Percentiles rank a stretch among this genome's conserved stretches.
Evolutionary conservation across 768 basidiomycete species (phyloP).

Genomic region (Pleurotus tuber-regium): DNA sequence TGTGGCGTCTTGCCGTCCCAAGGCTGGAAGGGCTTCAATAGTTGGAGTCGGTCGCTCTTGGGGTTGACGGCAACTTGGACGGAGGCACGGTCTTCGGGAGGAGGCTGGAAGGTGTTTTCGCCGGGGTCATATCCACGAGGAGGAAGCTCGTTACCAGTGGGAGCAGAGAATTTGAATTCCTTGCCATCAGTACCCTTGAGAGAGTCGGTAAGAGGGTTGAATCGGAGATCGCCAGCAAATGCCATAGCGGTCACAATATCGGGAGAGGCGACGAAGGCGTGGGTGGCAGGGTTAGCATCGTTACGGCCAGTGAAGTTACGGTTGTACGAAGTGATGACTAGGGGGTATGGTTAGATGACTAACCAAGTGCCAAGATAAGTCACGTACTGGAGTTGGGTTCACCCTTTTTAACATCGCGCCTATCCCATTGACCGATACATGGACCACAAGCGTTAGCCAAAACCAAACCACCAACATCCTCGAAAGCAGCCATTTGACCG

Average conservation of each 20-base stretch:
- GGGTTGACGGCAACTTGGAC: conserved; percentile 87
- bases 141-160: conserved; percentile 89
- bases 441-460: conserved; percentile 99
- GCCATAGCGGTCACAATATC: conserved; percentile 96
- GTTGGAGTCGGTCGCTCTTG: conserved; percentile 86
- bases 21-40: conserved; percentile 82
- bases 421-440: conserved; percentile 99
- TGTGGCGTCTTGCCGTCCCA: conserved; percentile 94
- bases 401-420: conserved; percentile 95
- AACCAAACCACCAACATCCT: conserved; percentile 86
- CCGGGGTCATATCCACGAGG: conserved; percentile 96
- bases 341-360: neutral
- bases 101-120: conserved; percentile 95
- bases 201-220: conserved; percentile 94
- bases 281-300: conserved; percentile 98
- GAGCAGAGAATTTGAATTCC: conserved; percentile 94
- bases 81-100: conserved; percentile 78
- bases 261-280: conserved; percentile 92
- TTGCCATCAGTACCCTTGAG: conserved; percentile 91
- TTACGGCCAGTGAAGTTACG: conserved; percentile 99
- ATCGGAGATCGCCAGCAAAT: conserved; percentile 90
- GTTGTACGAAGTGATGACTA: conserved; percentile 99
- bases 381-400: conserved; percentile 90
- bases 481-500: conserved; percentile 86
- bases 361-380: too few relatives aligned